Percentiles rank a stretch among this genome's conserved stretches.
These are phyloP conservation scores for Phascolomyces articulosus DNA, from an alignment of 371 early-diverging fungal genomes.

Conservation along the genomic window DNA sequence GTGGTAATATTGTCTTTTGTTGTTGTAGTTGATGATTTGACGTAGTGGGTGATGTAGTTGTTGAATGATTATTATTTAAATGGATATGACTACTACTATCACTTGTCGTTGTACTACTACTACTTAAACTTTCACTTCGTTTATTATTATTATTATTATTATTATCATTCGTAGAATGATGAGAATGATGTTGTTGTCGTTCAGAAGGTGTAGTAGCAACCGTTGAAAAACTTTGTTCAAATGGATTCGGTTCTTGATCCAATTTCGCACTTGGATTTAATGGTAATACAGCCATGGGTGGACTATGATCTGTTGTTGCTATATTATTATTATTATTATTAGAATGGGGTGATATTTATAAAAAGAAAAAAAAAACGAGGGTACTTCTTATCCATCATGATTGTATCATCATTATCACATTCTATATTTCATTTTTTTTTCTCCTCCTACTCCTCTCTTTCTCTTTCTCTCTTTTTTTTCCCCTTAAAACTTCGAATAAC, in stretches of 20 bases:
- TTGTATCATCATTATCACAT: too few species aligned
- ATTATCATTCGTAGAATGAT: too few species aligned
- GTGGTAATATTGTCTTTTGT: constrained; percentile 33
- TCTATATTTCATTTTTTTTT: too few species aligned
- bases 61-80: neutral
- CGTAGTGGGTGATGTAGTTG: too few species aligned
- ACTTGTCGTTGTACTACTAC: neutral
- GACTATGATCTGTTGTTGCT: constrained; percentile 10
- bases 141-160: too few species aligned
- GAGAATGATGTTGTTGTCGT: constrained; percentile 14
- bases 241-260: constrained; percentile 86
- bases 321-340: neutral
- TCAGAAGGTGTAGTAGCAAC: constrained; percentile 16
- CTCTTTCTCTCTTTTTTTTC: too few species aligned
- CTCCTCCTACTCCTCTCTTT: too few species aligned
- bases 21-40: neutral
- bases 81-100: neutral
- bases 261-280: constrained; percentile 61
- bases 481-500: neutral
- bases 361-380: too few species aligned
- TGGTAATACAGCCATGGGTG: constrained; percentile 45
- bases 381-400: too few species aligned
- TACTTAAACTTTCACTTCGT: constrained; percentile 11
- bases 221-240: constrained; percentile 78
- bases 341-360: too few species aligned